Evolutionary conservation across 495 filamentous ascomycete species (phyloP).

Genomic region (Podospora conica): DNA sequence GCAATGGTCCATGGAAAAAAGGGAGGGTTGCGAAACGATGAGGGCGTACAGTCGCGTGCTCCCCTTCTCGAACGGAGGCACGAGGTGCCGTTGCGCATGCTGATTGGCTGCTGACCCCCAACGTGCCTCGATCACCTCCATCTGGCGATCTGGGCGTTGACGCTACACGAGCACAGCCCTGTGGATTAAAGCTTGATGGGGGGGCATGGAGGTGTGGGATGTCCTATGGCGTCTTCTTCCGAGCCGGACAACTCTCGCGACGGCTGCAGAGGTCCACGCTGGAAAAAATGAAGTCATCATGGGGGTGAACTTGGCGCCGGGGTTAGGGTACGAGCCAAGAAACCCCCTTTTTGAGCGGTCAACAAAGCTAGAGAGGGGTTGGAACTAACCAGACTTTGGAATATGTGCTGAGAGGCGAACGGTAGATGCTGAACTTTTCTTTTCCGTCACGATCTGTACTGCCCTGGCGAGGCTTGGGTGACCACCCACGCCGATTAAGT

Average conservation of each 20-base stretch:
- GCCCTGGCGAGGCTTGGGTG: neutral
- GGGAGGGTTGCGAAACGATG: neutral
- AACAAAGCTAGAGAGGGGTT: neutral
- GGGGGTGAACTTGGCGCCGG: neutral
- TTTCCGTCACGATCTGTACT: neutral
- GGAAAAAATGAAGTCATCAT: neutral
- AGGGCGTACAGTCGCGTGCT: neutral
- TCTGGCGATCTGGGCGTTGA: neutral
- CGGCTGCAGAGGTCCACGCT: neutral
- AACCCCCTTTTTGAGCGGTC: neutral
- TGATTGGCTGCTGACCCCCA: neutral
- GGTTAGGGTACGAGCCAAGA: neutral
- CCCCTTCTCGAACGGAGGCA: neutral
- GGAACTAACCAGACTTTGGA: neutral
- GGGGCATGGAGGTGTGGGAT: too few relatives aligned
- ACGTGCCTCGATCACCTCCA: neutral
- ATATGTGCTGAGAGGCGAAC: neutral
- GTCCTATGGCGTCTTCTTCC: neutral
- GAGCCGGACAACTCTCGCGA: neutral
- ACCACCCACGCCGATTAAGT: neutral
- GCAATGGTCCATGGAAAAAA: neutral
- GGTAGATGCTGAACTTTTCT: too few relatives aligned
- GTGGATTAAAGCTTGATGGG: neutral
- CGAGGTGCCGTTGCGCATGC: neutral
- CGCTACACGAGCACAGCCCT: neutral